phyloP scores from a whole-genome alignment of 75 land plant genomes.

The Gnetum montanum region DNA sequence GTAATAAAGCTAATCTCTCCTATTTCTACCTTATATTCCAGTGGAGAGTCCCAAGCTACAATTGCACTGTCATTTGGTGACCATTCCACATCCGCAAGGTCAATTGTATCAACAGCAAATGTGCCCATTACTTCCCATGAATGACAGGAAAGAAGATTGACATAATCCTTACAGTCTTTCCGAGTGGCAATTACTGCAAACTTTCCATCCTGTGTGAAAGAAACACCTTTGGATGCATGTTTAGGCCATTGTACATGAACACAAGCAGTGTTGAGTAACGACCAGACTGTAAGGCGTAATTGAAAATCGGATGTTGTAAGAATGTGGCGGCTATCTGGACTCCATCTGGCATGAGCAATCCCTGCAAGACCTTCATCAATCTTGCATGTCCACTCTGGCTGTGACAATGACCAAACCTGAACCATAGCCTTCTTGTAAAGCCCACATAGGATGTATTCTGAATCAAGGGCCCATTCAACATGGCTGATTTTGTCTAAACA shows the following conservation, averaged over 20 bases:
- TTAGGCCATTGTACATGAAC: constrained; percentile 93
- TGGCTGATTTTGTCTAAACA: constrained; percentile 85
- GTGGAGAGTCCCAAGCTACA: constrained; percentile 84
- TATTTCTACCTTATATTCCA: constrained; percentile 71
- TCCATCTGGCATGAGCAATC: constrained; percentile 86
- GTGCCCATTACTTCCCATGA: constrained; percentile 90
- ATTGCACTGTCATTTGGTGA: constrained; percentile 92
- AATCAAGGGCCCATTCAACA: constrained; percentile 93
- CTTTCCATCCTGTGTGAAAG: constrained; percentile 87
- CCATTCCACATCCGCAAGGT: constrained; percentile 89
- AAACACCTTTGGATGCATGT: constrained; percentile 78
- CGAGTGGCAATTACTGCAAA: constrained; percentile 90
- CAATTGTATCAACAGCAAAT: constrained; percentile 81
- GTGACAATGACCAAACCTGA: constrained; percentile 91
- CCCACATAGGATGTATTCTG: constrained; percentile 91
- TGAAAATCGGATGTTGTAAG: constrained; percentile 89
- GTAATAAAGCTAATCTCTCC: too few species aligned
- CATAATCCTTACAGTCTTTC: constrained; percentile 85
- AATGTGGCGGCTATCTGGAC: constrained; percentile 86
- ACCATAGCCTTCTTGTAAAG: constrained; percentile 81
- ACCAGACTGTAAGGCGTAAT: constrained; percentile 87
- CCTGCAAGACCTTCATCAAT: constrained; percentile 96
- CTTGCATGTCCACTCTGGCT: constrained; percentile 96
- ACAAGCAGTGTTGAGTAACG: constrained; percentile 83
- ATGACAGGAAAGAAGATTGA: constrained; percentile 79